These are phyloP conservation scores for Colletotrichum ledebouriae DNA, from an alignment of 2,329 filamentous ascomycete species.

Conservation along the genomic window DNA sequence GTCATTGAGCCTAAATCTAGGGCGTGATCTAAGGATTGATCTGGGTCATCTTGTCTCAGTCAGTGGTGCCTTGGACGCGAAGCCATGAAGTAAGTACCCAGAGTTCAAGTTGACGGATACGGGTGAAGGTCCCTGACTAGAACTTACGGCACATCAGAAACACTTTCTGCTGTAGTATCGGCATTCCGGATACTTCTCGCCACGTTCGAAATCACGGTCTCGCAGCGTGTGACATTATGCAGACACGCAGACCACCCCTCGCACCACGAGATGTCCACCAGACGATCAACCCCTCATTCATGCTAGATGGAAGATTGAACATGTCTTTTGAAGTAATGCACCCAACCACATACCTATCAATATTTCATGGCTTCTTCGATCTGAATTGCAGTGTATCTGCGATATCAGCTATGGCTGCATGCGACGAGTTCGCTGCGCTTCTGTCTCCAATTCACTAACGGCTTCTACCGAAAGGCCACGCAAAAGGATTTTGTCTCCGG, in stretches of 20 bases:
- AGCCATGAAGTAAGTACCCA: not conserved
- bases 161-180: not conserved
- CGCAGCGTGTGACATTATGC: not conserved
- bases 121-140: slow-evolving; percentile 8
- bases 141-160: slow-evolving; percentile 5
- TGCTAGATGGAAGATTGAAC: not conserved
- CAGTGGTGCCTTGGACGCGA: slow-evolving; percentile 1
- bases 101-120: not conserved
- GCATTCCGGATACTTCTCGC: not conserved
- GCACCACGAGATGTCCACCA: slow-evolving; percentile 12
- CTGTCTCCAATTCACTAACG: slow-evolving; percentile 12
- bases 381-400: not conserved
- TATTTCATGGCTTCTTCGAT: too few species aligned
- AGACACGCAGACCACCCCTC: not conserved
- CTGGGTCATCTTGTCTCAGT: slow-evolving; percentile 12
- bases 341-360: too few species aligned
- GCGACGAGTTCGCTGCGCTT: slow-evolving; percentile 10
- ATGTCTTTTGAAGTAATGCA: too few species aligned
- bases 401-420: slow-evolving; percentile 26
- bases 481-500: slow-evolving; percentile 23
- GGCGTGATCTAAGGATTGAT: slow-evolving; percentile 12
- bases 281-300: not conserved
- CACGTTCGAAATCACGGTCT: slow-evolving; percentile 9
- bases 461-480: slow-evolving; percentile 2
- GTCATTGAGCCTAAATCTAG: slow-evolving; percentile 16